phyloP scores from a whole-genome alignment of 768 basidiomycete species.

The Artomyces pyxidatus region DNA sequence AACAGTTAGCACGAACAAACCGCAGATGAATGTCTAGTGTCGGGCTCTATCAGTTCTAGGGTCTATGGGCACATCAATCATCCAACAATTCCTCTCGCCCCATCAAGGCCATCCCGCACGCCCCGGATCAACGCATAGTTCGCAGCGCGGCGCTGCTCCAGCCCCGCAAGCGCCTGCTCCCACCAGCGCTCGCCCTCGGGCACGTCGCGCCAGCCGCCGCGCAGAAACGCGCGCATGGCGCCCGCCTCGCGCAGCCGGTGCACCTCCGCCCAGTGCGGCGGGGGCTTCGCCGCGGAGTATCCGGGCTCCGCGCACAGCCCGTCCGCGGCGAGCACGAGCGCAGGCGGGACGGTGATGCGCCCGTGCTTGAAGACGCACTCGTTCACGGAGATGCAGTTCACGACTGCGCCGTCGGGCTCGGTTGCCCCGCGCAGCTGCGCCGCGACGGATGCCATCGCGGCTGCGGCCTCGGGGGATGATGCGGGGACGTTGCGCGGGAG shows the following conservation, averaged over 20 bases:
- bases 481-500: not conserved
- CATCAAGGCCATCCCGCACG: conserved; percentile 26
- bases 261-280: conserved; percentile 37
- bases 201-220: conserved; percentile 54
- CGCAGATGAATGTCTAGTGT: no score
- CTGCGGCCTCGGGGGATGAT: conserved; percentile 3
- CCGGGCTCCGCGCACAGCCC: conserved; percentile 35
- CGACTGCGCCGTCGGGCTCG: conserved; percentile 46
- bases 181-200: conserved; percentile 59
- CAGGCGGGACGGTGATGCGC: conserved; percentile 67
- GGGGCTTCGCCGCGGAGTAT: conserved; percentile 36
- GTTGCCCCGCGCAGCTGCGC: conserved; percentile 15
- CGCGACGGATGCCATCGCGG: not conserved
- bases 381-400: conserved; percentile 59
- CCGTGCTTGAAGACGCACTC: conserved; percentile 63
- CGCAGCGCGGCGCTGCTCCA: conserved; percentile 22
- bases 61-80: not conserved
- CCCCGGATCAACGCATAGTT: conserved; percentile 20
- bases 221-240: conserved; percentile 39
- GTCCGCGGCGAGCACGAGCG: conserved; percentile 48
- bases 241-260: conserved; percentile 23
- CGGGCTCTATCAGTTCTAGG: no score
- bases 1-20: no score
- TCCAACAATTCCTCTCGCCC: conserved; percentile 15
- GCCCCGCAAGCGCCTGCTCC: conserved; percentile 46